Base-by-base conservation (phyloP, 257 asterid species). In the Mitragyna speciosa region DNA sequence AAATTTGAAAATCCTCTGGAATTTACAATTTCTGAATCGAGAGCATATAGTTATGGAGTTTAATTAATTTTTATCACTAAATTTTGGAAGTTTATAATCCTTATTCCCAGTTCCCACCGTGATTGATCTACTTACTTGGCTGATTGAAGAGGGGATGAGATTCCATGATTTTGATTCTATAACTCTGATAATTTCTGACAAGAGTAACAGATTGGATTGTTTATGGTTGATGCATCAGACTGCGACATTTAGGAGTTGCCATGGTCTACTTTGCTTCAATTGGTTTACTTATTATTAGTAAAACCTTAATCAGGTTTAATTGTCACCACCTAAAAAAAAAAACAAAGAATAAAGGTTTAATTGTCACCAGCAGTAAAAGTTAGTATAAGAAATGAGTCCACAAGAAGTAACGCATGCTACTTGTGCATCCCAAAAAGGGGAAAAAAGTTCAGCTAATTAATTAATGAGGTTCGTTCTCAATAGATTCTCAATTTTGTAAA, bases 211-310 rank as follows among this genome's bases (percentile, higher is more conserved):
- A 69, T 49, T 52, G 22, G 47, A 16, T 31, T 22, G 26, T 31
- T 68, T 48, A 33, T 17, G 15, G 22, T 59, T 75, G 15, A 24
- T 59, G 56, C 26, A 58, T 75, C 56, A 12, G 54, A 59, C 19
- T 39, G 28, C 43, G 79, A 59, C 70, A 12, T 26, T 66, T 17
- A 63, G 6, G 64, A 24, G 14, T 31, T 59, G 15, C 15, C n/a
- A 73, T 73, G 77, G 77, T 52, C 77, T 67, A 73, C 66, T 73
- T 36, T 9, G 77, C 48, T 52, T 39, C 26, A 20, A 31, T 52
- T 30, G 31, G 76, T 48, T 28, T 19, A n/a, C 43, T 73, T 30
- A 31, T 67, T 47, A 67, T 33, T 51, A 51, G 58, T 2, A 12
- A 6, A 67, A 66, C 70, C 70, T 31, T 17, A 66, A 66, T 15